Evolutionary conservation across 805 yeast genomes (phyloP).

Genomic region (Brettanomyces naardenensis): DNA sequence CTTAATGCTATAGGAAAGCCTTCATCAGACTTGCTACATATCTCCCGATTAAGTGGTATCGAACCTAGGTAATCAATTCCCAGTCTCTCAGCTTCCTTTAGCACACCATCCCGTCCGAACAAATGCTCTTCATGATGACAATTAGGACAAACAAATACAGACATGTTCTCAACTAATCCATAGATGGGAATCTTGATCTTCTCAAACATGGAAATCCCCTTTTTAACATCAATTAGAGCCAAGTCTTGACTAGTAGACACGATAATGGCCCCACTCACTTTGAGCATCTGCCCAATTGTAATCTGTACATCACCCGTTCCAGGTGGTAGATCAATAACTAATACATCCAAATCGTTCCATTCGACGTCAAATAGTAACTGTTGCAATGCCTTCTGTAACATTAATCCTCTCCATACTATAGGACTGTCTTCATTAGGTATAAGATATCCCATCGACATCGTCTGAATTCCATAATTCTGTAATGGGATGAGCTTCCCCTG

Average conservation of each 20-base stretch:
- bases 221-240: slow-evolving; percentile 70
- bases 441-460: slow-evolving; percentile 88
- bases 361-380: slow-evolving; percentile 78
- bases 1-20: slow-evolving; percentile 58
- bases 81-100: slow-evolving; percentile 36
- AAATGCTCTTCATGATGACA: slow-evolving; percentile 68
- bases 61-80: slow-evolving; percentile 50
- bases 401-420: slow-evolving; percentile 78
- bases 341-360: slow-evolving; percentile 60
- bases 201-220: slow-evolving; percentile 72
- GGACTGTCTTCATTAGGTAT: slow-evolving; percentile 58
- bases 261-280: slow-evolving; percentile 70
- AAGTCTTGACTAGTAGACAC: slow-evolving; percentile 86
- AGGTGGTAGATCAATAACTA: slow-evolving; percentile 83
- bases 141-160: slow-evolving; percentile 65
- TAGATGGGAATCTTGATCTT: slow-evolving; percentile 63
- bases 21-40: slow-evolving; percentile 52
- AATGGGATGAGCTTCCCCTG: slow-evolving; percentile 58
- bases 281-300: slow-evolving; percentile 71
- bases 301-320: slow-evolving; percentile 88
- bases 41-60: slow-evolving; percentile 56
- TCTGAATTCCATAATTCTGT: slow-evolving; percentile 64
- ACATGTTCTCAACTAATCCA: slow-evolving; percentile 82
- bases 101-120: slow-evolving; percentile 62
- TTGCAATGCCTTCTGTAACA: slow-evolving; percentile 82